Base-by-base conservation (phyloP, 768 basidiomycete genomes). In the Suillus paluster region DNA sequence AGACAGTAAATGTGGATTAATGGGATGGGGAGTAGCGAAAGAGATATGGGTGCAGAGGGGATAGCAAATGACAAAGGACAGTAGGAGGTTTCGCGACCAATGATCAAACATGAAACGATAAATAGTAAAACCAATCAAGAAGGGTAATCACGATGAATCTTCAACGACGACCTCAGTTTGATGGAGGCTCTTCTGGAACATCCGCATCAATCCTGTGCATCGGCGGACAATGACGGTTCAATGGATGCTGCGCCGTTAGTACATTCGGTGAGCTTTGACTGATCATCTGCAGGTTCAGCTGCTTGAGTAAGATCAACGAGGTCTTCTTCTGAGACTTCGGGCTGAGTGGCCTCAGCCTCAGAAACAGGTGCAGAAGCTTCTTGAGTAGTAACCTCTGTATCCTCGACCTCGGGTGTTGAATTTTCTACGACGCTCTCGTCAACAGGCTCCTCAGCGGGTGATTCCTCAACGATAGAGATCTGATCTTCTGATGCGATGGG, bases 1-100 rank as follows among this genome's bases (percentile, higher is more conserved):
- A 64, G 61, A 33, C 46, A 59, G 39, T 60, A 30, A 64, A 66
- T 59, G 50, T 58, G 61, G 63, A 60, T 50, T 56, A 63, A 60
- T 53, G 53, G 49, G 38, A 60, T 53, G 53, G 49, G 38, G 25
- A 21, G 44, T 50, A 60, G 56, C 42, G 54, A 64, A 66, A 61
- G 0, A 60, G 66, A 52, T 33, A 66, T 46, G 63, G 62, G 21
- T 41, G 57, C 19, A 38, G 33, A 50, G 34, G 44, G 23, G 44
- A 45, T 6, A 60, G 67, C 49, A 56, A 64, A 53, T 25, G 67
- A 27, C 15, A 55, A 58, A 30, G 27, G 12, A 57, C 46, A 61
- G 48, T 60, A n/a, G 48, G 38, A 30, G 42, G 57, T 46, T 36
- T 45, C 59, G 46, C 48, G 30, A 46, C 63, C 61, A 55, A 34